Evolutionary conservation across 192 early-diverging fungal species (phyloP), one percentile per base, ranked within the genome.

Genomic region (Coemansia sp.): DNA sequence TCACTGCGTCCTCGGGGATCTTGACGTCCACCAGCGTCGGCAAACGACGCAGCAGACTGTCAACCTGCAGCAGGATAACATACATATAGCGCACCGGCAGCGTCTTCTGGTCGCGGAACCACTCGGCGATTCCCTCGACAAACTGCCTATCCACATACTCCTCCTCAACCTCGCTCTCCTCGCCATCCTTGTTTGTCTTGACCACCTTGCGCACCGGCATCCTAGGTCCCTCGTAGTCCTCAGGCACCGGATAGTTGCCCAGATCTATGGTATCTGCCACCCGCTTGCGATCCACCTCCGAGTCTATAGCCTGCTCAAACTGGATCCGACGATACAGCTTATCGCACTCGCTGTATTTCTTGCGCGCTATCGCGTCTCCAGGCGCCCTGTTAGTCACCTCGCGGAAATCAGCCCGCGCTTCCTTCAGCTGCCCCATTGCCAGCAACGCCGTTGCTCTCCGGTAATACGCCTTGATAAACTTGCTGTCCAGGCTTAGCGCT

Each of bases 261-360:
- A 81, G 49, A 54, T 84, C 83, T 36, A 87, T 73, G 53, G 68
- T 68, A 46, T 84, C 74, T 5, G 78, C 79, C 49, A 78, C 68
- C 3, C 78, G 69, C 58, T 75, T 81, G 24, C 69, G 69, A 27
- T 72, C 64, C 7, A 53, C 67, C 39, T 70, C 73, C 50, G 69
- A 75, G 57, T 85, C 83, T 64, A 99, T 97, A 6, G 97, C 97
- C 73, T 90, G 87, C 79, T 95, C 95, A 81, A 99, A 97, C 62
- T 90, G 86, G 42, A 89, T 83, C 27, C 91, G 82, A 24, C 88
- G 86, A 28, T 91, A 86, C 66, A 95, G 92, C 74, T 96, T 97
- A 66, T 95, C 90, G 68, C 94, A 96, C 68, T 93, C 93, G 7
- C 72, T 63, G 30, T 96, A 85, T 72, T 95, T 94, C 34, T 77